Base-by-base conservation (phyloP, 1,139 yeast genomes). In the Oligophagozyma castellii region DNA sequence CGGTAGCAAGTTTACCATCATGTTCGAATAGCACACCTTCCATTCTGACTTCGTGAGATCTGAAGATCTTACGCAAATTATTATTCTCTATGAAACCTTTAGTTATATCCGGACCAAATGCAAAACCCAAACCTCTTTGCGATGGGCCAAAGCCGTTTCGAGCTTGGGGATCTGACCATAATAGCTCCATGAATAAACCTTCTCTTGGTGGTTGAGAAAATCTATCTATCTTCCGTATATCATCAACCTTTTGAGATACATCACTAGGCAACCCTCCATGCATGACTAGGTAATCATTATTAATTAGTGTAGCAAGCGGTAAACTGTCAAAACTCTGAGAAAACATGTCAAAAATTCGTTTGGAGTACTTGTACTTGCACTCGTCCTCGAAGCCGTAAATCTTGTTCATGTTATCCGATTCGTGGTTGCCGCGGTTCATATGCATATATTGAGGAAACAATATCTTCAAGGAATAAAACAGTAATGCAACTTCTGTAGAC, bases 341-440 rank as follows among this genome's bases (percentile, higher is more conserved):
- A 53, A 89, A 92, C 46, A 86, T 73, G 40, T 72, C 74, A 57
- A 79, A 89, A n/a, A 83, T 63, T 42, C 77, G 73, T 38, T 78
- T 83, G 19, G 79, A 70, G 58, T 84, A 89, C 53, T 89, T 89
- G 50, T 72, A 73, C 53, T 81, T 89, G 60, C 95, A 83, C 55
- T 89, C 99, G 44, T 93, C 96, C 42, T 84, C 80, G 53, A 89
- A 89, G 1, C 98, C 99, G 48, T 92, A 89, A 18, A 92, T 83
- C 52, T 79, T 80, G 60, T 92, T 92, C 99, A 89, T 89, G 46
- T 80, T 93, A 47, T 79, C 79, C 2, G 96, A 84, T 56, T 92
- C 98, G 54, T 89, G 99, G 53, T 89, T 89, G 19, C 99, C 98
- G 48, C 99, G 69, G 58, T 89, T 89, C 39, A 89, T 55, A 55